Conservation (phyloP, 2,329 filamentous ascomycete species). For the Cercospora sp. region DNA sequence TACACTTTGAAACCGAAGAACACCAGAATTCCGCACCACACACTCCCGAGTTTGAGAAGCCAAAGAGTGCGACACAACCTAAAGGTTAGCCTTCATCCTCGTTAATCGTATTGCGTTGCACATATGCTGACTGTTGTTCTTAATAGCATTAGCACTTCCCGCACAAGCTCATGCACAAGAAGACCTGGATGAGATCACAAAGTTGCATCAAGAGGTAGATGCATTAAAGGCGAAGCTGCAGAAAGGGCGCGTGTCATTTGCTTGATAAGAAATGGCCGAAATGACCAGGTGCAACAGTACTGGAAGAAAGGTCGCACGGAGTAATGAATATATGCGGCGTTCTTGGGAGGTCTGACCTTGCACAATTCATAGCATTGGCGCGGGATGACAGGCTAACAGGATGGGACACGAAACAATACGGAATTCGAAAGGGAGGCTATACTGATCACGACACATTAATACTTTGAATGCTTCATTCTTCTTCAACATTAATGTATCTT, state of each 20-base stretch:
- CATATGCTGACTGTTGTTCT: not conserved
- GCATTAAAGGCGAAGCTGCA: slow-evolving; percentile 5
- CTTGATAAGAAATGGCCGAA: too few relatives aligned
- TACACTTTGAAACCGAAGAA: slow-evolving; percentile 6
- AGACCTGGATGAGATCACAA: slow-evolving; percentile 10
- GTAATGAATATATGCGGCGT: not conserved
- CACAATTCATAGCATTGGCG: not conserved
- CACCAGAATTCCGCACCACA: not conserved
- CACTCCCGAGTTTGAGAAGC: slow-evolving; percentile 17
- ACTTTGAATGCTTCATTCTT: not conserved
- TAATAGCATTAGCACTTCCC: slow-evolving; percentile 3
- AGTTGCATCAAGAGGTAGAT: slow-evolving; percentile 7
- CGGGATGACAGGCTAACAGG: not conserved
- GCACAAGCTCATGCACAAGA: slow-evolving; percentile 8
- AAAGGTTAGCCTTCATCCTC: not conserved
- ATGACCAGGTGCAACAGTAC: slow-evolving; percentile 1
- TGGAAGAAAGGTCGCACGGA: not conserved
- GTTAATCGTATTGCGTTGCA: not conserved
- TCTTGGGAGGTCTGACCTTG: not conserved
- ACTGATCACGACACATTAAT: not conserved
- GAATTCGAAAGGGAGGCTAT: not conserved
- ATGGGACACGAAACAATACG: not conserved
- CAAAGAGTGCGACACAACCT: not conserved
- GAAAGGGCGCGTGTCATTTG: too few relatives aligned
- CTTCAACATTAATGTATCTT: not conserved